Conservation (phyloP, 345 rosid genomes). For the Sonneratia caseolaris region DNA sequence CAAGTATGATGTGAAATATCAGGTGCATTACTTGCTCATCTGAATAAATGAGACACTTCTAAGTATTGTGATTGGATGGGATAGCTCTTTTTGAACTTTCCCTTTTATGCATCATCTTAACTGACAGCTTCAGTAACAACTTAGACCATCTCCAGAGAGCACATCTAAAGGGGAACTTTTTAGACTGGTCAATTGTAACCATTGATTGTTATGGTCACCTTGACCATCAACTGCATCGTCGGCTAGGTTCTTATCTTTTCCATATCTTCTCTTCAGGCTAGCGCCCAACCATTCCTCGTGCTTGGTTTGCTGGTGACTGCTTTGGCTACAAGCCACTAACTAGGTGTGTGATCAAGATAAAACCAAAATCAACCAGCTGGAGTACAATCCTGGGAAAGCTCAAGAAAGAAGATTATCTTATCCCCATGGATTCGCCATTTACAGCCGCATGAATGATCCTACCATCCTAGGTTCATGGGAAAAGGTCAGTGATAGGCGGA, state of each 20-base stretch:
- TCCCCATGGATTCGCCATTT: background rate
- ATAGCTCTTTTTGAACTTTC: no score
- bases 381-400: background rate
- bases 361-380: background rate
- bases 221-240: background rate
- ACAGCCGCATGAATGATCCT: background rate
- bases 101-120: background rate
- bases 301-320: conserved; percentile 92
- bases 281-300: conserved; percentile 90
- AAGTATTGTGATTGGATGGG: no score
- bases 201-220: no score
- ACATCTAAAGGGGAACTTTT: no score
- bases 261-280: conserved; percentile 45
- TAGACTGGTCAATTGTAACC: no score
- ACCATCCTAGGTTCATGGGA: background rate
- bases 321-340: conserved; percentile 72
- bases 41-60: no score
- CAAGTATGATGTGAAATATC: conserved; percentile 90
- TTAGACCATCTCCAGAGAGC: no score
- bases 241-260: background rate
- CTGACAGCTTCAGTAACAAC: no score
- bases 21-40: conserved; percentile 33
- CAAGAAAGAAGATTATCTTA: background rate
- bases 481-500: background rate
- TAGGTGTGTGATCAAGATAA: background rate